Evolutionary conservation across 345 rosid genomes (phyloP), one percentile per base, ranked within the genome.

Genomic region (Citrus cavaleriei): DNA sequence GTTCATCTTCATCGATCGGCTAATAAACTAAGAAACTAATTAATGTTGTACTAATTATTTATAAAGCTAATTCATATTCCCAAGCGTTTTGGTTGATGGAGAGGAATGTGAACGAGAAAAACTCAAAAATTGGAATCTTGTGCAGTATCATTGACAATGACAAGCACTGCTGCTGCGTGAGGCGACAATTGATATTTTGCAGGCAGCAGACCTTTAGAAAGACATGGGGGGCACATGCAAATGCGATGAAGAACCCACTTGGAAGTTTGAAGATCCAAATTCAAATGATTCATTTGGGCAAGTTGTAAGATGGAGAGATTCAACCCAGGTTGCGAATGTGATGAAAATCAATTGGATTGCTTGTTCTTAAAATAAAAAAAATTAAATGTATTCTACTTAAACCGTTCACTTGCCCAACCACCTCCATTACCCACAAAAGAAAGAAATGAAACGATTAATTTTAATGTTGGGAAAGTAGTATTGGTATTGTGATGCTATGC

Each of bases 401-500:
- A 75, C 63, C 63, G 32, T 65, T 65, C 72, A 49, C 32, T 65
- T 49, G 62, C 63, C 62, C 54, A 65, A 42, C 77, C 25, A 61
- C 59, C 40, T 62, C 78, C 46, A 30, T 60, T 21, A 19, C 49
- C 78, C 18, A 3, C 18, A 46, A 13, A 3, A 46, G 18, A 13
- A 12, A 46, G 18, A 46, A 12, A 46, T 13, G 51, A 46, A 46
- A 46, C 4, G 1, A 46, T 46, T 13, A 46, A 46, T 42, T 42
- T 42, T 42, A 42, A 10, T 42, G 0, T 46, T 46, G 1, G 4
- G 18, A 46, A 46, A 46, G 0, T 13, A 46, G 0, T 1, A 13
- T 46, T 46, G 5, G 18, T 46, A 46, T 2, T 46, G 18, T 46
- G 18, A 13, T 3, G 51, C 1, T 13, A 14, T 12, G 18, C 0